phyloP scores from a whole-genome alignment of 1,284 basidiomycete species.

The Ceratobasidium sp. region DNA sequence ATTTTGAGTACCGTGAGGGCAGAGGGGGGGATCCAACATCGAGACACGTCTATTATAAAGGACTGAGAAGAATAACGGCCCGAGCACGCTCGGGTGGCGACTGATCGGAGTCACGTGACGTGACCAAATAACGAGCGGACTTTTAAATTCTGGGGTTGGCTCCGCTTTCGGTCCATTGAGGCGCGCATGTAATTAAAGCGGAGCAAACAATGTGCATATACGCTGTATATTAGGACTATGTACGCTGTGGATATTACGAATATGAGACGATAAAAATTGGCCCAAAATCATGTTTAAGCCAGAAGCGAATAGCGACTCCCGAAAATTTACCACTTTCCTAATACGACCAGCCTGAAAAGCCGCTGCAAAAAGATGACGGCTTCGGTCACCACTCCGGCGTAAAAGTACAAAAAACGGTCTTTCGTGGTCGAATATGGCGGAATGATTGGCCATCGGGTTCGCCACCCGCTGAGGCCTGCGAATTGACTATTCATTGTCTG shows the following conservation, averaged over 20 bases:
- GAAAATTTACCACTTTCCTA: not conserved
- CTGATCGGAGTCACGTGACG: not conserved
- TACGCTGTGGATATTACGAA: not conserved
- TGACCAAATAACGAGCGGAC: constrained; percentile 17
- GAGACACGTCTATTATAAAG: not conserved
- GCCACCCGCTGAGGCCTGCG: not conserved
- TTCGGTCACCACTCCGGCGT: constrained; percentile 5
- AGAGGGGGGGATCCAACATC: not conserved
- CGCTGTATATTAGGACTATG: not conserved
- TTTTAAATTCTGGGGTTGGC: not conserved
- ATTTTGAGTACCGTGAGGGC: not conserved
- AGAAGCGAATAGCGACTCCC: not conserved
- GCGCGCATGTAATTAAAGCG: not conserved
- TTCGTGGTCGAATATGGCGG: not conserved
- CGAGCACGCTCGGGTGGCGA: not conserved
- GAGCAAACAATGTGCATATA: not conserved
- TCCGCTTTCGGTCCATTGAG: not conserved
- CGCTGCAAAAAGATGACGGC: not conserved
- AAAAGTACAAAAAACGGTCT: not conserved
- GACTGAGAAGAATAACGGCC: not conserved
- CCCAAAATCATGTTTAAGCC: not conserved
- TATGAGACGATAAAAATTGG: not conserved
- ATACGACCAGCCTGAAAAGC: not conserved
- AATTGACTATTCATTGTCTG: constrained; percentile 8
- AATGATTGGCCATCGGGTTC: not conserved